Evolutionary conservation across 2,329 filamentous ascomycete species (phyloP).

Genomic region (Claviceps quebecensis): DNA sequence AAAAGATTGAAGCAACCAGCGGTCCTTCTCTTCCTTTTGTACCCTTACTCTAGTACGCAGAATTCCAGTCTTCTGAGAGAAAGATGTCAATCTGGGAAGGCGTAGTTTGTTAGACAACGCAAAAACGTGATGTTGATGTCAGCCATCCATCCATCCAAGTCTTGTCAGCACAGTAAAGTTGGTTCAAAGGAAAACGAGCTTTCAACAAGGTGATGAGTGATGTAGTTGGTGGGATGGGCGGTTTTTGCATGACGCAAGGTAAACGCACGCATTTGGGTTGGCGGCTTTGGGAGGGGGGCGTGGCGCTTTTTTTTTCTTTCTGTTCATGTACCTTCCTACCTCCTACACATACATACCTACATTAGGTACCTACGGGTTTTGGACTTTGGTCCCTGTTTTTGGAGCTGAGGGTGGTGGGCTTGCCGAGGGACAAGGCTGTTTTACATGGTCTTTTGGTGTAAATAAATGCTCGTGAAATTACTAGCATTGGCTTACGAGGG

Average conservation of each 20-base stretch:
- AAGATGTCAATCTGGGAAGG: neutral
- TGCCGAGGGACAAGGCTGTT: neutral
- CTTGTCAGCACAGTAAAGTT: neutral
- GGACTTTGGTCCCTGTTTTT: neutral
- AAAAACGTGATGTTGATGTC: neutral
- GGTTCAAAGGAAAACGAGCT: neutral
- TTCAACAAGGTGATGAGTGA: neutral
- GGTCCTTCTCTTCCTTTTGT: neutral
- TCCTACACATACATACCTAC: too few relatives aligned
- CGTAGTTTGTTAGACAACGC: neutral
- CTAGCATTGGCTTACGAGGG: neutral
- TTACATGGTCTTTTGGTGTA: neutral
- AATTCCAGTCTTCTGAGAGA: too few relatives aligned
- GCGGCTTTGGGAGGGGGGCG: neutral
- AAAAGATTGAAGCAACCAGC: neutral
- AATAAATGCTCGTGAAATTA: neutral
- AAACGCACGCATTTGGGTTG: neutral
- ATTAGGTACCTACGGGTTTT: neutral
- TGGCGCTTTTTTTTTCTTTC: neutral
- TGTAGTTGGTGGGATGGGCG: neutral
- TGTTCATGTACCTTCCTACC: neutral
- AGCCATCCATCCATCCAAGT: neutral
- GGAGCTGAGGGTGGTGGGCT: neutral
- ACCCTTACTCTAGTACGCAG: neutral
- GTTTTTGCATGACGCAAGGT: conserved; percentile 1